Conservation (phyloP, 202 grass and related monocot species). For the Digitaria exilis region DNA sequence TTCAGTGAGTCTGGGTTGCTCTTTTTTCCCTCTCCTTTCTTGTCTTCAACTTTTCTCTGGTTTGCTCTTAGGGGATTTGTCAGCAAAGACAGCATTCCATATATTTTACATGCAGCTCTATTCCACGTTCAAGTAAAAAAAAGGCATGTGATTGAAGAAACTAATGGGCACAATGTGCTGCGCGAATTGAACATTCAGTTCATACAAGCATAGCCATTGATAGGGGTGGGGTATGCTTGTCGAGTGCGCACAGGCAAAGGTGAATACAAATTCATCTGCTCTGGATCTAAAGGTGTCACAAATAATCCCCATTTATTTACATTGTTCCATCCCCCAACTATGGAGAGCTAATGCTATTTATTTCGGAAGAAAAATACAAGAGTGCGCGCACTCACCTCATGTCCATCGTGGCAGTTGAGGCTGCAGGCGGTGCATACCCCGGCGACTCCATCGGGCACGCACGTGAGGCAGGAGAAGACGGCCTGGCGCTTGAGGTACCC, state of each 20-base stretch:
- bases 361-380: not conserved
- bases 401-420: conserved; percentile 92
- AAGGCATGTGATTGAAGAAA: not conserved
- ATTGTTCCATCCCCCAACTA: not conserved
- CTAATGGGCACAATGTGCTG: not conserved
- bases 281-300: not conserved
- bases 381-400: conserved; percentile 61
- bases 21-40: not conserved
- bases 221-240: not conserved
- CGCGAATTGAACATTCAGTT: not conserved
- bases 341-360: not conserved
- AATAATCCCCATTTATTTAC: not conserved
- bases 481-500: conserved; percentile 97
- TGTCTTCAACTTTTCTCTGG: not conserved
- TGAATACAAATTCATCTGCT: not conserved
- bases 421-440: conserved; percentile 95
- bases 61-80: not conserved
- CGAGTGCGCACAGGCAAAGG: not conserved
- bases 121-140: no score
- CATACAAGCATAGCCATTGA: not conserved
- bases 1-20: not conserved
- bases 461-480: conserved; percentile 96
- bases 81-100: not conserved
- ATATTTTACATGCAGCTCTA: not conserved
- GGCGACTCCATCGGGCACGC: conserved; percentile 65